Base-by-base conservation (phyloP, 2,329 filamentous ascomycete genomes). In the Cordyceps cicadae region DNA sequence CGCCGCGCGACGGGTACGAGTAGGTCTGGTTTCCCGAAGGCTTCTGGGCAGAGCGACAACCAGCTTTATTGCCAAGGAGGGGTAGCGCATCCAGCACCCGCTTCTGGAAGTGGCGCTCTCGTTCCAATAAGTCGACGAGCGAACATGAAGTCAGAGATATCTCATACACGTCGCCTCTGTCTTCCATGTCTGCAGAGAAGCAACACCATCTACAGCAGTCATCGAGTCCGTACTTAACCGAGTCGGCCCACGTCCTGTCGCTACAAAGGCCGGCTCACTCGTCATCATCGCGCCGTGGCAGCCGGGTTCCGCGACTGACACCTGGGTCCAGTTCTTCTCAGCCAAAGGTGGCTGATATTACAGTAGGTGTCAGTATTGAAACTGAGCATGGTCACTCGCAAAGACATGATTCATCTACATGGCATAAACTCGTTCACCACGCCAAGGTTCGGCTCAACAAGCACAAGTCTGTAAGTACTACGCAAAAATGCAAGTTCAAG, bases 21-120 rank as follows among this genome's bases (percentile, higher is more conserved):
- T 86, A 81, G 83, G 83, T 85, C 26, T 85, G 82, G 83, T 85
- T 82, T 67, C 82, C 83, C 1, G 79, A 78, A 56, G 83, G 83
- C 6, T 86, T 83, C 67, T 85, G 82, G 82, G 83, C 83, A n/a
- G 83, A 85, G 69, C 75, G 83, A n/a, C 73, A 78, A 52, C 60
- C 66, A 29, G 59, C 62, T 24, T 64, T 68, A 56, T 53, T 62
- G 4, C 66, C 70, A 1, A 66, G 68, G 17, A 69, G 72, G 64
- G 74, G 71, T 56, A 74, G 71, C 55, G 74, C 66, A 55, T 67
- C 70, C 26, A 69, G 67, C 29, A 70, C 67, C 21, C 71, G 70
- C 50, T 69, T 74, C 43, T 77, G 73, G 71, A 77, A 70, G 66
- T 79, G 75, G 76, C 68, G 71, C 39, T 71, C 71, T 8, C 71